Evolutionary conservation across 768 basidiomycete genomes (phyloP).

Genomic region (Crepidotus variabilis): DNA sequence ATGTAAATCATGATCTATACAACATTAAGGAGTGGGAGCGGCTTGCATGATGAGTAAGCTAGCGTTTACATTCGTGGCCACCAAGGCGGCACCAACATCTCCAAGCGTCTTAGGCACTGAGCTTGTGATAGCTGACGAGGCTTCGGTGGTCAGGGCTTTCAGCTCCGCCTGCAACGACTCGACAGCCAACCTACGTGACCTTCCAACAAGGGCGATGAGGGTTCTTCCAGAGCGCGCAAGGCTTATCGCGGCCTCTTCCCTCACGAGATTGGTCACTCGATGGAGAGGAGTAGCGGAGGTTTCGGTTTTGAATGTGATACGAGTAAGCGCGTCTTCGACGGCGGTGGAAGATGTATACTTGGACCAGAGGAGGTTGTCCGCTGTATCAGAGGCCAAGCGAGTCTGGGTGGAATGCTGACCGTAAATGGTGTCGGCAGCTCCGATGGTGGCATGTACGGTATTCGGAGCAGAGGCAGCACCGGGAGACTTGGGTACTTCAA

Average conservation of each 20-base stretch:
- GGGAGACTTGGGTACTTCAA: neutral
- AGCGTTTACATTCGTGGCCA: slow-evolving; percentile 39
- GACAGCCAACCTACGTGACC: slow-evolving; percentile 67
- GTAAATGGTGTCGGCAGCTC: slow-evolving; percentile 70
- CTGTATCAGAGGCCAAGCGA: slow-evolving; percentile 71
- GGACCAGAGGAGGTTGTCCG: slow-evolving; percentile 77
- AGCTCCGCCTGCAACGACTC: slow-evolving; percentile 62
- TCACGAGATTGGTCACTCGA: slow-evolving; percentile 43
- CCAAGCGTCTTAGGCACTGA: slow-evolving; percentile 72
- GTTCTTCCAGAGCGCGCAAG: slow-evolving; percentile 30
- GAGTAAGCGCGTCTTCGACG: slow-evolving; percentile 44
- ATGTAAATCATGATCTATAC: neutral
- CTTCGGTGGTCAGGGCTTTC: slow-evolving; percentile 37
- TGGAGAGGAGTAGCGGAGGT: slow-evolving; percentile 55
- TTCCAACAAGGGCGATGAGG: slow-evolving; percentile 64
- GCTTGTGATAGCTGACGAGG: slow-evolving; percentile 39
- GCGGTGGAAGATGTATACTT: slow-evolving; percentile 43
- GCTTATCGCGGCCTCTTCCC: slow-evolving; percentile 22
- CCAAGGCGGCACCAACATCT: slow-evolving; percentile 68
- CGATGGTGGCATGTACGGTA: slow-evolving; percentile 33
- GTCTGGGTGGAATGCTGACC: slow-evolving; percentile 59
- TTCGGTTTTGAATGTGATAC: slow-evolving; percentile 58
- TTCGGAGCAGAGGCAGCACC: neutral
- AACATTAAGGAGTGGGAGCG: neutral
- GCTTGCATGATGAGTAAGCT: slow-evolving; percentile 11